Evolutionary conservation across 192 early-diverging fungal genomes (phyloP).

Genomic region (Chytriomyces confervae): DNA sequence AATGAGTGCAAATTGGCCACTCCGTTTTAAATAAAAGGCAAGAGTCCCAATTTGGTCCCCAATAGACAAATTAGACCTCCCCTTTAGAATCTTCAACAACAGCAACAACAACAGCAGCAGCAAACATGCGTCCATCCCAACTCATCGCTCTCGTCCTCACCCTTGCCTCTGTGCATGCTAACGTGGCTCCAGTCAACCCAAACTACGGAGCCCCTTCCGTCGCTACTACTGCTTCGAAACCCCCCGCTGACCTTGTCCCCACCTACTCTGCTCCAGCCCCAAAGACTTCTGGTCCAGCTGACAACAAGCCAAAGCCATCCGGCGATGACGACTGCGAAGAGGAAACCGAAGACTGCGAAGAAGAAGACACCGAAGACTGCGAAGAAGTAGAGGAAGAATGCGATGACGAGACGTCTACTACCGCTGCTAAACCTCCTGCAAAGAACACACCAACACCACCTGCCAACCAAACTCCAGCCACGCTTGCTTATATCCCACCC

Average conservation of each 20-base stretch:
- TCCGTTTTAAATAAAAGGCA: too few species aligned
- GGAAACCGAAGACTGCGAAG: conserved; percentile 3
- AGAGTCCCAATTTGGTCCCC: too few species aligned
- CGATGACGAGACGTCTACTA: background rate
- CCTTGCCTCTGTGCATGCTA: background rate
- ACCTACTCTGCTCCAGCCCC: background rate
- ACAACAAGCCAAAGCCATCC: background rate
- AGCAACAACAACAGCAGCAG: too few species aligned
- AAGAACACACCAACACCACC: conserved; percentile 61
- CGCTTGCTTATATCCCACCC: too few species aligned
- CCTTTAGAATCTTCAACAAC: too few species aligned
- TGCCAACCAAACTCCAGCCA: background rate
- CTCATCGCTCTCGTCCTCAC: background rate
- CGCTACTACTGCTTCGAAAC: background rate
- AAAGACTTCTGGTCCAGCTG: background rate
- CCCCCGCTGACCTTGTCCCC: background rate
- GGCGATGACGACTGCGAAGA: background rate
- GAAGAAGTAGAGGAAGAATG: background rate
- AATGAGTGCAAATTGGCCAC: too few species aligned
- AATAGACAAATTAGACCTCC: too few species aligned
- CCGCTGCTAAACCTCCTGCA: conserved; percentile 52
- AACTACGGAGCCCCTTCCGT: background rate
- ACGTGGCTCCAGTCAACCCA: background rate
- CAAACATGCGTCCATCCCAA: background rate
- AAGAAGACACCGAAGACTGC: background rate